Conservation (phyloP, 2,329 filamentous ascomycete species). For the Cladosporium velox region DNA sequence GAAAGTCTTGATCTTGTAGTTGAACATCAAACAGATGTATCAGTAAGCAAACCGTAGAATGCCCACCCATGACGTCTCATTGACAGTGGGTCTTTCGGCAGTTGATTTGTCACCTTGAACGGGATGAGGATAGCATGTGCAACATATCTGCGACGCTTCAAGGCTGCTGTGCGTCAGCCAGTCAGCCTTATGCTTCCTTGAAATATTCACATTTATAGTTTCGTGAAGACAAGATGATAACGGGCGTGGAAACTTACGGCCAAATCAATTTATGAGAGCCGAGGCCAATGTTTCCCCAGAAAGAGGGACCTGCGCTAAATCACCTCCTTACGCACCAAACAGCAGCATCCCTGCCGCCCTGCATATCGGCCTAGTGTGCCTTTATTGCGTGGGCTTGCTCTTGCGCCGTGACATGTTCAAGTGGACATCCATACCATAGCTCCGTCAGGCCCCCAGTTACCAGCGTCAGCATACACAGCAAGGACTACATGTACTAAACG, state of each 20-base stretch:
- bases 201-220: neutral
- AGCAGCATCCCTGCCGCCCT: constrained; percentile 5
- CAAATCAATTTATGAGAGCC: neutral
- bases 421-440: neutral
- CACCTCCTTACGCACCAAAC: neutral
- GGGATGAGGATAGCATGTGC: neutral
- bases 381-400: neutral
- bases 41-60: neutral
- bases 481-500: neutral
- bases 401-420: neutral
- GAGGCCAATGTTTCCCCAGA: constrained; percentile 8
- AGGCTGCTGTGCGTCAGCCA: neutral
- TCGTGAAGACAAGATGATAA: neutral
- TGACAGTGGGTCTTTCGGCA: constrained; percentile 1
- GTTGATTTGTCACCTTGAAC: neutral
- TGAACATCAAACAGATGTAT: neutral
- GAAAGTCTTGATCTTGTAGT: neutral
- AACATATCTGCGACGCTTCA: neutral
- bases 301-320: constrained; percentile 7
- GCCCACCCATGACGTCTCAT: neutral
- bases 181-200: neutral
- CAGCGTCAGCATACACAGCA: neutral
- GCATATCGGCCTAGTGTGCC: neutral
- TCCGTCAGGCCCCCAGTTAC: neutral
- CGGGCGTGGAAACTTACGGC: neutral